Evolutionary conservation across 176 grass and related monocot genomes (phyloP).

Genomic region (Carex myosuroides): DNA sequence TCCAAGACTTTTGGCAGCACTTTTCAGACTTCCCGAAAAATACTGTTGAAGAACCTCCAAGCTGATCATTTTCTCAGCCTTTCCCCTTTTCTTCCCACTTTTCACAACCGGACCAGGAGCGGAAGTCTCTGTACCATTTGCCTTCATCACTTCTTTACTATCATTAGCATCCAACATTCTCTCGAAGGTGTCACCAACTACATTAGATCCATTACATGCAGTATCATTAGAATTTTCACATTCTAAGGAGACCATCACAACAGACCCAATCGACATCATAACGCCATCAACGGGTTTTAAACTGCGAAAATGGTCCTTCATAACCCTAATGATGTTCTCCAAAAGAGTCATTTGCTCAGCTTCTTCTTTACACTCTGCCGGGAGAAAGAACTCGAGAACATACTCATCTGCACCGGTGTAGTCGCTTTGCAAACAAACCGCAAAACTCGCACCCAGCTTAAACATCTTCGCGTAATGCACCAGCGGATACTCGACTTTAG

Average conservation of each 20-base stretch:
- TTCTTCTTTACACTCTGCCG: slow-evolving; percentile 43
- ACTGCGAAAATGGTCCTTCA: slow-evolving; percentile 51
- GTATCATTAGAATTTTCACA: slow-evolving; percentile 10
- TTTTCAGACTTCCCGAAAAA: slow-evolving; percentile 88
- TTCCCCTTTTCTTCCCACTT: slow-evolving; percentile 76
- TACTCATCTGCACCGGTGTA: slow-evolving; percentile 88
- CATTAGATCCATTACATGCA: neutral
- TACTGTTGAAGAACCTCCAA: slow-evolving; percentile 92
- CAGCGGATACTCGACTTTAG: slow-evolving; percentile 74
- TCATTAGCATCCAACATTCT: slow-evolving; percentile 26
- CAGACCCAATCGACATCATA: slow-evolving; percentile 20
- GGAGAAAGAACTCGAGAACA: slow-evolving; percentile 90
- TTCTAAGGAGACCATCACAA: neutral
- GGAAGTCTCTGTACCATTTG: slow-evolving; percentile 37
- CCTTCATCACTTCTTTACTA: slow-evolving; percentile 26
- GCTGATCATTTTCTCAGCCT: slow-evolving; percentile 94
- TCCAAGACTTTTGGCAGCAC: slow-evolving; percentile 84
- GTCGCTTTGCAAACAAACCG: slow-evolving; percentile 72
- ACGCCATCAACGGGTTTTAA: slow-evolving; percentile 50
- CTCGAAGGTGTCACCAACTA: neutral
- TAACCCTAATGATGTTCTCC: slow-evolving; percentile 49
- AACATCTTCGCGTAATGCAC: slow-evolving; percentile 95
- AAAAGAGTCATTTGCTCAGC: slow-evolving; percentile 56
- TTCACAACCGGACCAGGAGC: slow-evolving; percentile 52
- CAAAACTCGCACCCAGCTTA: slow-evolving; percentile 59